Base-by-base conservation (phyloP, 305 asterid species). In the Rubia peregrina region DNA sequence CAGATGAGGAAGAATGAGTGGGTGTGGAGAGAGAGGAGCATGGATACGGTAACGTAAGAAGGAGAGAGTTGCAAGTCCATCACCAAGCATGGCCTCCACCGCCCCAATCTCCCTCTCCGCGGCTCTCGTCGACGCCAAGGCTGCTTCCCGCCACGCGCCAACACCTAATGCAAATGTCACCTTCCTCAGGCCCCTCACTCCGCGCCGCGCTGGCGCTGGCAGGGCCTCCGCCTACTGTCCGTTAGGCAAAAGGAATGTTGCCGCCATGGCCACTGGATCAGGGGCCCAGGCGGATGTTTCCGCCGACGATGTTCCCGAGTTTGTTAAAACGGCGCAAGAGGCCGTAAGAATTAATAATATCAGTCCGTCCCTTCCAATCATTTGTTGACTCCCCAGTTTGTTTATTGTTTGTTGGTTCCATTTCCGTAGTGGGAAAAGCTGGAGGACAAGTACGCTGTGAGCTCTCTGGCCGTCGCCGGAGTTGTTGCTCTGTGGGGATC, bases 391-490 rank as follows among this genome's bases (percentile, higher is more conserved):
- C 10, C 10, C 8, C 7, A 6, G 8, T 42, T 42, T 42, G 46
- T 6, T 42, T 7, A 42, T 49, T 53, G 59, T 14, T 53, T 16
- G 21, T 3, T 17, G n/a, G 0, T 24, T 24, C 26, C 26, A 24
- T 24, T n/a, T 53, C 12, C 60, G 33, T 74, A 91, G 98, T 91
- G 98, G 98, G 90, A 86, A 38, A 91, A 88, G 83, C 80, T 89
- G 62, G 98, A 91, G 22, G 96, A 91, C 81, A 91, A 91, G 79
- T 89, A 89, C 55, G 98, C 98, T 26, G 95, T 89, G 71, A 75
- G 80, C 75, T 84, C 95, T 76, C 82, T 91, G 55, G 96, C 77
- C n/a, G 89, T 83, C 74, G 92, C 96, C 21, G 90, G 83, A 73
- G 78, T 68, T 61, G 70, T 89, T 55, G 93, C 88, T 26, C 79